A percentile compares a stretch with the other conserved stretches of the same genome.
Evolutionary conservation across 2,329 filamentous ascomycete species (phyloP).

Genomic region (Sporothrix pallida): DNA sequence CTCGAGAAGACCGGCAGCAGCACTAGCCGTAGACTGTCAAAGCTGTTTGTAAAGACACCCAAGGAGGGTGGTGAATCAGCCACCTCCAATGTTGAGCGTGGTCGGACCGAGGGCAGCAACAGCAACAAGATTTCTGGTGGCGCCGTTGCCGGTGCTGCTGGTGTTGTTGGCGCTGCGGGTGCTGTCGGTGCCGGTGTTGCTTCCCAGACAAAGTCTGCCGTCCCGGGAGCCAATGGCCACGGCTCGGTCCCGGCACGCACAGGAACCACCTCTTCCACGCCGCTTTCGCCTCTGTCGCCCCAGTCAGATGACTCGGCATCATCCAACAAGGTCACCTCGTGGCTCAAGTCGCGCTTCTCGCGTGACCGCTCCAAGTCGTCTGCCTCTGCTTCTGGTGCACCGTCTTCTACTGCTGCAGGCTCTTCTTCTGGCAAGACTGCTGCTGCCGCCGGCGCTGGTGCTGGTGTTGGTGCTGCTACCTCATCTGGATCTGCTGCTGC

Average conservation of each 20-base stretch:
- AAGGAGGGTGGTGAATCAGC: background rate
- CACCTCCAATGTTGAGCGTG: background rate
- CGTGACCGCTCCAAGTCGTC: constrained; percentile 44
- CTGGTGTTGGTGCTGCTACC: background rate
- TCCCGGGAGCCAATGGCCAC: background rate
- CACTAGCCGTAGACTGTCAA: constrained; percentile 28
- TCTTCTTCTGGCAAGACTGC: constrained; percentile 4
- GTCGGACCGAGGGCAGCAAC: background rate
- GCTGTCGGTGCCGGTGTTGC: constrained; percentile 25
- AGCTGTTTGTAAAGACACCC: constrained; percentile 33
- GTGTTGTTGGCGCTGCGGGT: constrained; percentile 25
- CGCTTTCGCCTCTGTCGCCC: constrained; percentile 32
- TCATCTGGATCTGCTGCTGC: background rate
- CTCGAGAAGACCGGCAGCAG: constrained; percentile 4
- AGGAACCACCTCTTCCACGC: constrained; percentile 13
- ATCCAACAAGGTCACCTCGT: constrained; percentile 47
- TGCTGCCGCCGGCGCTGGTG: background rate
- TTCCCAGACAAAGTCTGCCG: background rate
- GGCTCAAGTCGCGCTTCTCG: constrained; percentile 52
- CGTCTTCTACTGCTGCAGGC: background rate
- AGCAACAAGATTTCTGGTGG: background rate
- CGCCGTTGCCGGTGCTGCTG: constrained; percentile 1
- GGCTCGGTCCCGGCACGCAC: background rate
- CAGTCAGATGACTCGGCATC: constrained; percentile 35
- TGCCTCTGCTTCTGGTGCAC: constrained; percentile 25